phyloP scores from a whole-genome alignment of 306 rosid species.

The Quillaja saponaria region DNA sequence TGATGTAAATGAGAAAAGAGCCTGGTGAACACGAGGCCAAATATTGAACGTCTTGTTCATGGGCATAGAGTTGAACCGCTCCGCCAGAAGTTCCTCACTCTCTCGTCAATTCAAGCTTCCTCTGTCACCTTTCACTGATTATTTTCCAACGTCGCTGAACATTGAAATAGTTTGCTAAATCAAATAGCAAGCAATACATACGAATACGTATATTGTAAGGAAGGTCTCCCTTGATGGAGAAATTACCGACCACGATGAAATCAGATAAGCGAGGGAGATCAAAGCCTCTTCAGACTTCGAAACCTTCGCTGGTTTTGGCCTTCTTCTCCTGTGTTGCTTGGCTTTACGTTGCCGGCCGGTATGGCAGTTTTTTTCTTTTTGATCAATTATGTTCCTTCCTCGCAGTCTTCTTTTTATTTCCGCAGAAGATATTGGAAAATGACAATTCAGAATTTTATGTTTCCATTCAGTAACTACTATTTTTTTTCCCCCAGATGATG shows the following conservation, averaged over 20 bases:
- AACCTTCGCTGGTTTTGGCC: conserved; percentile 74
- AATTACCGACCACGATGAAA: conserved; percentile 63
- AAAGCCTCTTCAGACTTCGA: conserved; percentile 64
- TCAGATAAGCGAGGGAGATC: conserved; percentile 71
- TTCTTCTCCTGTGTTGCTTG: conserved; percentile 96
- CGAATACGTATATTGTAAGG: too few species aligned
- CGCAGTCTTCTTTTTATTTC: not conserved
- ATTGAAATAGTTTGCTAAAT: too few species aligned
- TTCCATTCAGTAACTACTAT: not conserved
- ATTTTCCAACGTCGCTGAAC: too few species aligned
- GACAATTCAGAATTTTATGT: not conserved
- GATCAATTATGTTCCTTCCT: not conserved
- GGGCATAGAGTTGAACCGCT: not conserved
- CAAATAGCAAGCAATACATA: too few species aligned
- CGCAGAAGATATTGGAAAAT: not conserved
- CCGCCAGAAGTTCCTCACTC: not conserved
- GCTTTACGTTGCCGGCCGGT: conserved; percentile 99
- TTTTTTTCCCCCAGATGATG: not conserved
- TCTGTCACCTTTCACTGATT: not conserved
- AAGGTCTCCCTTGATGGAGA: conserved; percentile 49
- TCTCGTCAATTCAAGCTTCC: not conserved
- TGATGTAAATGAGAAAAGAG: too few species aligned
- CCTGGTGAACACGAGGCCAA: not conserved
- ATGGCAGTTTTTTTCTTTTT: not conserved
- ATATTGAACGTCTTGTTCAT: not conserved